A percentile compares a stretch with the other conserved stretches of the same genome.
These are phyloP conservation scores for Lippia alba DNA, from an alignment of 305 asterid genomes.

Conservation along the genomic window DNA sequence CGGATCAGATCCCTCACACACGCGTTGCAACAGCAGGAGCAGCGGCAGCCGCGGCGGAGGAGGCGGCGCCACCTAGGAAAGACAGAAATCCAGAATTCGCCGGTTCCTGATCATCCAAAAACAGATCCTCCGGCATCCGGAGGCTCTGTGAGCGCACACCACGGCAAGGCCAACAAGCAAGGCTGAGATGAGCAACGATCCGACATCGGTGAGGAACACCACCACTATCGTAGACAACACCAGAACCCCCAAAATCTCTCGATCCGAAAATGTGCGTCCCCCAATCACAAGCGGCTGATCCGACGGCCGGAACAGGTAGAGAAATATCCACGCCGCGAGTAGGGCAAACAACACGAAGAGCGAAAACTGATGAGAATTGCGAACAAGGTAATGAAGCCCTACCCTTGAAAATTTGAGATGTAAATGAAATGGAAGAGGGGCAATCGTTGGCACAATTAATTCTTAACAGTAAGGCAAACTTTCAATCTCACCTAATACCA, in stretches of 20 bases:
- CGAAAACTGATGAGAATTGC: no score
- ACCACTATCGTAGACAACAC: constrained; percentile 58
- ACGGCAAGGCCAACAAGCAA: constrained; percentile 64
- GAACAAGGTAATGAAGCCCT: no score
- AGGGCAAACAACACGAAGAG: constrained; percentile 60
- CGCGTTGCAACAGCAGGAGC: constrained; percentile 57
- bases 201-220: constrained; percentile 68
- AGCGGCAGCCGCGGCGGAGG: constrained; percentile 65
- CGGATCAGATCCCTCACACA: constrained; percentile 46
- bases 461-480: no score
- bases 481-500: no score
- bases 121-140: constrained; percentile 73
- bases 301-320: constrained; percentile 62
- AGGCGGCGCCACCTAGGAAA: constrained; percentile 69
- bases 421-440: no score
- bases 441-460: no score
- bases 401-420: no score
- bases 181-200: constrained; percentile 69
- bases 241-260: constrained; percentile 60
- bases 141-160: constrained; percentile 69
- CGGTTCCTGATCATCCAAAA: constrained; percentile 70
- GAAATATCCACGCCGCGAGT: constrained; percentile 65
- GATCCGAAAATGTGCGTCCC: constrained; percentile 66
- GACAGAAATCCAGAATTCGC: constrained; percentile 61
- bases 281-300: constrained; percentile 63